Conservation (phyloP, 2,329 filamentous ascomycete species). For the Tolypocladium ophioglossoides region DNA sequence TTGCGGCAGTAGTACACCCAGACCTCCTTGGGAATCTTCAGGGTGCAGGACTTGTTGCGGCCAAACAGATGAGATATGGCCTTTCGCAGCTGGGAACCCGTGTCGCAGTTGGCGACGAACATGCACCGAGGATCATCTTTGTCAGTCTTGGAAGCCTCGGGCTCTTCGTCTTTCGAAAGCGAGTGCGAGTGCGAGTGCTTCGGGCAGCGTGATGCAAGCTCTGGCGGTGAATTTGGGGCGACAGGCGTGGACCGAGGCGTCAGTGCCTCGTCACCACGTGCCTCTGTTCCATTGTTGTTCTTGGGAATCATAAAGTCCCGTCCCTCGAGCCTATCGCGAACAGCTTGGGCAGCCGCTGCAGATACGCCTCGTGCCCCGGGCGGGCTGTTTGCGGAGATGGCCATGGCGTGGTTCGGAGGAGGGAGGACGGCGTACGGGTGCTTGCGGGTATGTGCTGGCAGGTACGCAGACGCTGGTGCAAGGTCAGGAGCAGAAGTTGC, state of each 20-base stretch:
- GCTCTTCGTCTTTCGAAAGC: constrained; percentile 3
- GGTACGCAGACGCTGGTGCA: constrained; percentile 11
- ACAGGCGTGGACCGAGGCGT: not conserved
- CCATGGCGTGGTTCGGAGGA: constrained; percentile 7
- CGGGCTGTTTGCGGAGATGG: not conserved
- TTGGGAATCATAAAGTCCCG: not conserved
- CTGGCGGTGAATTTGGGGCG: not conserved
- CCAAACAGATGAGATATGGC: constrained; percentile 75
- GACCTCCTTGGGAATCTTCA: constrained; percentile 54
- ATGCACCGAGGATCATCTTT: constrained; percentile 33
- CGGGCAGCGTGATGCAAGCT: not conserved
- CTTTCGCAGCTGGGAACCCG: constrained; percentile 55
- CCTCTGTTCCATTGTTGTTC: not conserved
- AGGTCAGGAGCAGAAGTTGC: constrained; percentile 39
- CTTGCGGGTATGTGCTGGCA: not conserved
- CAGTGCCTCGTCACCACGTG: not conserved
- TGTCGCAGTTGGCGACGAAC: constrained; percentile 47
- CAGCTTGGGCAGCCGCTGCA: not conserved
- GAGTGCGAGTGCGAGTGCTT: not conserved
- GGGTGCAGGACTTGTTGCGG: constrained; percentile 69
- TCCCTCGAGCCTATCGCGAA: not conserved
- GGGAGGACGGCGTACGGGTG: constrained; percentile 8
- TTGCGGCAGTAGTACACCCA: constrained; percentile 75
- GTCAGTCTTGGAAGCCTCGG: constrained; percentile 4
- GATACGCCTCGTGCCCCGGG: not conserved